A percentile compares a stretch with the other conserved stretches of the same genome.
These are phyloP conservation scores for Hyaloscypha hepaticicola DNA, from an alignment of 495 filamentous ascomycete species.

Conservation along the genomic window DNA sequence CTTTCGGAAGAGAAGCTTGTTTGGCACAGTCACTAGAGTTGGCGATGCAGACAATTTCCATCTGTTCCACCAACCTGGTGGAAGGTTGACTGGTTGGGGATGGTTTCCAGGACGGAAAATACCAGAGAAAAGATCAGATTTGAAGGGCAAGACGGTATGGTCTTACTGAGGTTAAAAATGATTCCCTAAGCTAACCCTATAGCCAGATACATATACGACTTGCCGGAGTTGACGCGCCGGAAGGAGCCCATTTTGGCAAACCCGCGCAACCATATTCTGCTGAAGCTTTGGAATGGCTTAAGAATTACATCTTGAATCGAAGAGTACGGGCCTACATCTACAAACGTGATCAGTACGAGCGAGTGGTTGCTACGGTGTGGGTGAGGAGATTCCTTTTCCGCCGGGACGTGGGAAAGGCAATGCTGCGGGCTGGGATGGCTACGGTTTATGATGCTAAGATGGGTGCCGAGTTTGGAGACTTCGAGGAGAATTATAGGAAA, in stretches of 20 bases:
- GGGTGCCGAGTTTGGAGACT: slow-evolving; percentile 78
- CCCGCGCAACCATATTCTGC: slow-evolving; percentile 79
- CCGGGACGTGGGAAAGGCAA: slow-evolving; percentile 83
- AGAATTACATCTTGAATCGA: slow-evolving; percentile 65
- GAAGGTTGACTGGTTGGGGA: slow-evolving; percentile 82
- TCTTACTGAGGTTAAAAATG: not conserved
- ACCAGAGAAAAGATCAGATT: slow-evolving; percentile 60
- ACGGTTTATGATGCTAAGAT: slow-evolving; percentile 89
- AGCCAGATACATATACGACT: slow-evolving; percentile 76
- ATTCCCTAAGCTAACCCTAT: slow-evolving; percentile 12
- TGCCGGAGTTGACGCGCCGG: slow-evolving; percentile 90
- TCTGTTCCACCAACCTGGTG: slow-evolving; percentile 90
- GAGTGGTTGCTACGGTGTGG: slow-evolving; percentile 82
- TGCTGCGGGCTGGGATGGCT: slow-evolving; percentile 80
- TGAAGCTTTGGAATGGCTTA: slow-evolving; percentile 79
- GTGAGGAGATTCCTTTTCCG: slow-evolving; percentile 63
- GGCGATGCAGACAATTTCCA: slow-evolving; percentile 96
- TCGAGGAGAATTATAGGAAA: slow-evolving; percentile 61
- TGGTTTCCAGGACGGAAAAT: slow-evolving; percentile 70
- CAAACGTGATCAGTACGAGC: slow-evolving; percentile 85
- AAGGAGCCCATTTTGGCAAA: slow-evolving; percentile 86
- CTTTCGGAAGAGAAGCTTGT: slow-evolving; percentile 70
- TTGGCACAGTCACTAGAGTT: slow-evolving; percentile 87
- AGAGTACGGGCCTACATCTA: slow-evolving; percentile 79
- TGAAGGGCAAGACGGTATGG: slow-evolving; percentile 77